A percentile compares a stretch with the other conserved stretches of the same genome.
Conservation (phyloP, 1,284 basidiomycete genomes). For the Violaceomyces palustris region DNA sequence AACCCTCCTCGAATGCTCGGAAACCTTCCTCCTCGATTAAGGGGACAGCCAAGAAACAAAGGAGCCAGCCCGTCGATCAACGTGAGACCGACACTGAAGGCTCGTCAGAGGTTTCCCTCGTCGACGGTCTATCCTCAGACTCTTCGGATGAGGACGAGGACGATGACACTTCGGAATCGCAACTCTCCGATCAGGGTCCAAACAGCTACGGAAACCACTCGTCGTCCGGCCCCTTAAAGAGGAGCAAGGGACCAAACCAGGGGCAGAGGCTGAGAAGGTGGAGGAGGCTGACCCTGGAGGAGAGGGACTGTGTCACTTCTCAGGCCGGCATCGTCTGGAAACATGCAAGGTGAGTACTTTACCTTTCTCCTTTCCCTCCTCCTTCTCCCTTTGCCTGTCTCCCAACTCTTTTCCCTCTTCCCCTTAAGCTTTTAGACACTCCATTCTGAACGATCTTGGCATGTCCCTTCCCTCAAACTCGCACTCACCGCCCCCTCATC, state of each 20-base stretch:
- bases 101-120: constrained; percentile 15
- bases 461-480: too few relatives aligned
- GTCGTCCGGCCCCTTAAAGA: constrained; percentile 10
- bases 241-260: constrained; percentile 14
- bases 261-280: constrained; percentile 17
- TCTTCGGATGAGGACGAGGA: constrained; percentile 9
- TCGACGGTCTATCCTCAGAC: constrained; percentile 17
- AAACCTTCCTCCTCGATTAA: constrained; percentile 7
- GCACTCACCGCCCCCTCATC: too few relatives aligned
- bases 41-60: constrained; percentile 6
- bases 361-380: not conserved
- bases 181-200: constrained; percentile 8
- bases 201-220: constrained; percentile 1
- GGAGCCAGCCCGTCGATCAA: not conserved
- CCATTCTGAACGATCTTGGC: too few relatives aligned
- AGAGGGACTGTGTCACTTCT: constrained; percentile 26
- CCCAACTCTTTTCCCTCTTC: too few relatives aligned
- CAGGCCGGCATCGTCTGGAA: constrained; percentile 36
- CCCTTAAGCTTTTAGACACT: too few relatives aligned
- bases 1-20: not conserved
- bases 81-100: not conserved
- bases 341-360: constrained; percentile 12
- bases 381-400: not conserved
- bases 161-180: not conserved
- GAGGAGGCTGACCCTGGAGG: constrained; percentile 20